Conservation (phyloP, 2,329 filamentous ascomycete species). For the Fusarium temperatum region DNA sequence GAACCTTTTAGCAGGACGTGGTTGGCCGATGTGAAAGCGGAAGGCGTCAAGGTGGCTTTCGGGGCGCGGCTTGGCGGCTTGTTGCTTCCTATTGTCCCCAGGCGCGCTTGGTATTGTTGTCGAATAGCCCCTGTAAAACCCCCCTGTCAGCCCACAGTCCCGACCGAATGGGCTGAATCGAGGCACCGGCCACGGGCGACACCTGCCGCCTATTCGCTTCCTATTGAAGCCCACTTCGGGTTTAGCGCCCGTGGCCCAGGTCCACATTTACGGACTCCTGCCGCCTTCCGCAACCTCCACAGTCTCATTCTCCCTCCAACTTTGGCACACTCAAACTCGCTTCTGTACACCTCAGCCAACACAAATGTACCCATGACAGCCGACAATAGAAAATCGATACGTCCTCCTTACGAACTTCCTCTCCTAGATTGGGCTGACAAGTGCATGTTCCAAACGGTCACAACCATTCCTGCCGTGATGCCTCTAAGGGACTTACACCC, state of each 20-base stretch:
- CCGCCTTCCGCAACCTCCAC: constrained; percentile 18
- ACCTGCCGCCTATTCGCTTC: constrained; percentile 41
- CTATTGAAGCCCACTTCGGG: constrained; percentile 42
- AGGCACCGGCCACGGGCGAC: constrained; percentile 23
- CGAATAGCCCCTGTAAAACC: constrained; percentile 1
- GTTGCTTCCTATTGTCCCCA: constrained; percentile 46
- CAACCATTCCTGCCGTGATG: not conserved
- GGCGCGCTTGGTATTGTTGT: constrained; percentile 46
- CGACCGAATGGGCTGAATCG: constrained; percentile 33
- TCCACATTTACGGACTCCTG: constrained; percentile 28
- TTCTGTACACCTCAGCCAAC: constrained; percentile 10
- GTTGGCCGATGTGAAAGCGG: constrained; percentile 2
- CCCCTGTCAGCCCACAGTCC: constrained; percentile 23
- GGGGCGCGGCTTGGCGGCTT: constrained; percentile 24
- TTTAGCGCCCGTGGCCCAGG: constrained; percentile 42
- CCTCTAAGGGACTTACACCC: not conserved
- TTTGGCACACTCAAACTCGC: not conserved
- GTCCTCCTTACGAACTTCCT: not conserved
- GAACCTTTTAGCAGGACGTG: not conserved
- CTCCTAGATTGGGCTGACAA: not conserved
- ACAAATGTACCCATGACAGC: constrained; percentile 4
- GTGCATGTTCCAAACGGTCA: constrained; percentile 13
- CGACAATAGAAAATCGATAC: constrained; percentile 14
- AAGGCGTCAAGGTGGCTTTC: constrained; percentile 15
- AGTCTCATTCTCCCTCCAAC: not conserved